Evolutionary conservation across 345 rosid genomes (phyloP).

Genomic region (Xanthoceras sorbifolium): DNA sequence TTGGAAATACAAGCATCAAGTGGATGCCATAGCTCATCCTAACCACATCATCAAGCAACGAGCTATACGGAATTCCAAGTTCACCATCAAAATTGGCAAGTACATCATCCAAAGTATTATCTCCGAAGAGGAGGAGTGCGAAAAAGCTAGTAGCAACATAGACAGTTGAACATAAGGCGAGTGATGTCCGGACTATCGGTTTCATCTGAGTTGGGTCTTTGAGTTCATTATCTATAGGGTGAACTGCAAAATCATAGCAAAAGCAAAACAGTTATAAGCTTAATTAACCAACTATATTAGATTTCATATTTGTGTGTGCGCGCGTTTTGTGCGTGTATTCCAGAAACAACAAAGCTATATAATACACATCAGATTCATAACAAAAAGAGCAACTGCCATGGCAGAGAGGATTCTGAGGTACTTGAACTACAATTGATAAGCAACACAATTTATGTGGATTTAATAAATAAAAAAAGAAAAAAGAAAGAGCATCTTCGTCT

Average conservation of each 20-base stretch:
- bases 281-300: neutral
- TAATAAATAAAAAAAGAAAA: neutral
- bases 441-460: neutral
- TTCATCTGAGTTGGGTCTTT: constrained; percentile 58
- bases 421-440: neutral
- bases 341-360: too few relatives aligned
- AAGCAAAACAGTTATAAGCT: constrained; percentile 10
- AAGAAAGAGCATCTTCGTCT: too few relatives aligned
- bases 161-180: constrained; percentile 52
- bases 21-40: constrained; percentile 68
- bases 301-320: neutral
- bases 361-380: neutral
- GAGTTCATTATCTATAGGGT: constrained; percentile 68
- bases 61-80: constrained; percentile 66
- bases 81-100: constrained; percentile 75
- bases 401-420: neutral
- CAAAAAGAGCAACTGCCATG: neutral
- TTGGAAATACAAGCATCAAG: constrained; percentile 74
- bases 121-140: constrained; percentile 68
- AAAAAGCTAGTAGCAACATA: constrained; percentile 72
- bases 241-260: constrained; percentile 47
- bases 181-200: constrained; percentile 55
- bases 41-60: constrained; percentile 56
- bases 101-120: constrained; percentile 56
- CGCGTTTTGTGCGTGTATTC: too few relatives aligned